Evolutionary conservation across 2,329 filamentous ascomycete genomes (phyloP).

Genomic region (Colletotrichum graminicola): DNA sequence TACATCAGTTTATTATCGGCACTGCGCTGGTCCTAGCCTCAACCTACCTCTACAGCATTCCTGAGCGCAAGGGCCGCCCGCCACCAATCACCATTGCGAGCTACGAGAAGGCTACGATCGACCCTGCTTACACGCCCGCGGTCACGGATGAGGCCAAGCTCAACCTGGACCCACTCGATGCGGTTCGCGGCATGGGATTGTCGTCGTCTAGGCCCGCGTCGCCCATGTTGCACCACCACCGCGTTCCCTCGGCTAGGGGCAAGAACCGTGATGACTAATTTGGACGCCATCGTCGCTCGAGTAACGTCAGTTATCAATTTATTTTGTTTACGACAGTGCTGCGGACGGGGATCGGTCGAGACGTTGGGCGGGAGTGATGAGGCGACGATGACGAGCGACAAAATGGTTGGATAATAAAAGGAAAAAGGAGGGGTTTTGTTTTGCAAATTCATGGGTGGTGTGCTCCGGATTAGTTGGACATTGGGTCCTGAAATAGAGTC

Average conservation of each 20-base stretch:
- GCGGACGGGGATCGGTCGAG: conserved; percentile 1
- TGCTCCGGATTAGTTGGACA: conserved; percentile 28
- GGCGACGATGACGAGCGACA: conserved; percentile 12
- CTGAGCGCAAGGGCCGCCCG: conserved; percentile 72
- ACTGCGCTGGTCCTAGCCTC: conserved; percentile 83
- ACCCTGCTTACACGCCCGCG: conserved; percentile 57
- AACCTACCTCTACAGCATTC: conserved; percentile 85
- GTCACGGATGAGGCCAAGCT: conserved; percentile 50
- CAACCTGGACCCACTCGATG: conserved; percentile 57
- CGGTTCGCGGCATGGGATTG: conserved; percentile 52
- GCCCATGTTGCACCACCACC: conserved; percentile 53
- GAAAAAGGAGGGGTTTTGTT: conserved; percentile 5
- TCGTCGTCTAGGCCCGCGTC: conserved; percentile 63
- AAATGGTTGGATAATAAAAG: conserved; percentile 39
- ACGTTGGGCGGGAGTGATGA: neutral
- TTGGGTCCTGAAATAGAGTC: conserved; percentile 36
- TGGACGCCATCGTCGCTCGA: neutral
- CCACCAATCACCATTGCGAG: conserved; percentile 76
- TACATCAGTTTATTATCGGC: conserved; percentile 80
- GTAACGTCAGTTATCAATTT: neutral
- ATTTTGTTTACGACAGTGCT: neutral
- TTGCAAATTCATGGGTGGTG: conserved; percentile 20
- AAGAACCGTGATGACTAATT: conserved; percentile 41
- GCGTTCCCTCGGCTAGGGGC: conserved; percentile 38
- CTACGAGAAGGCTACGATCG: conserved; percentile 81